Evolutionary conservation across 1,139 yeast genomes (phyloP), one percentile per base, ranked within the genome.

Genomic region (Williopsis jadinii): DNA sequence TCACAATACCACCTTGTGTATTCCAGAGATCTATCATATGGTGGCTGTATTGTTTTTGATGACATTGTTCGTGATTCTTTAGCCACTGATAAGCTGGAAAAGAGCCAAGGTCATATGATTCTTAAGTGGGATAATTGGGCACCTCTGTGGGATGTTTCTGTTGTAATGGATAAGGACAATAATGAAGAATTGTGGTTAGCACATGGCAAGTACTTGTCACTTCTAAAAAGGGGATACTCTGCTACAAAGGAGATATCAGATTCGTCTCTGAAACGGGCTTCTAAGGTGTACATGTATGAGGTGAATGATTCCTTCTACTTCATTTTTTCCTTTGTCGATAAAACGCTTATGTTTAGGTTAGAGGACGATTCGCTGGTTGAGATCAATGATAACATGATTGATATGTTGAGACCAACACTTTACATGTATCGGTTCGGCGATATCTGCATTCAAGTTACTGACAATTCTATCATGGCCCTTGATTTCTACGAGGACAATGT

Each of bases 171-270:
- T 0, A 55, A 43, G 30, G 64, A 67, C 33, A 41, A 39, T 2
- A 38, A 32, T 1, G 49, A 54, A 13, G 77, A 74, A 41, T 46
- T 75, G 1, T 75, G 77, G 76, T 64, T 71, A 3, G 58, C 73
- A 4, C 63, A 75, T 6, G 79, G 79, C 0, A 46, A 54, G 3
- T 70, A 68, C 28, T 42, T 75, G 3, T 61, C 68, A 2, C 70
- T 67, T 12, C 50, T 75, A 6, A 59, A 68, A 38, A 40, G 53
- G 30, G 80, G 80, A 0, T 60, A 68, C 38, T 35, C 51, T 6
- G 68, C 68, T 1, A 43, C 53, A 5, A 57, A 67, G 32, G 43
- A 49, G 11, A 35, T 55, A 8, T 45, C 42, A 31, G 61, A 57
- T 13, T 39, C 42, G 5, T 38, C 46, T 11, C 39, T 56, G 39